Base-by-base conservation (phyloP, 371 early-diverging fungal genomes). In the Ecytonucleospora hepatopenaei region DNA sequence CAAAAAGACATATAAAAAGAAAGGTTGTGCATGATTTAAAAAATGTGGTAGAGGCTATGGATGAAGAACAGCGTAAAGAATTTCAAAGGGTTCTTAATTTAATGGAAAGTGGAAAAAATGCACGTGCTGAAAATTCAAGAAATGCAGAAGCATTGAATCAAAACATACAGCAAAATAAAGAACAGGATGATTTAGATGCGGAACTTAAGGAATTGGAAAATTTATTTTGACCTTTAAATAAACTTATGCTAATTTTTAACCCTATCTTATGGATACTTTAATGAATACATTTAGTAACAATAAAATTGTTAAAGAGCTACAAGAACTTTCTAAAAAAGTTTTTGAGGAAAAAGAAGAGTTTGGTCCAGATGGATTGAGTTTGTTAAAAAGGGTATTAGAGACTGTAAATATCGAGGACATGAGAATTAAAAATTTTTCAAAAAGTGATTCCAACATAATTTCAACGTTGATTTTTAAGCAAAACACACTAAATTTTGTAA, bases 381-480 rank as follows among this genome's bases (percentile, higher is more conserved):
- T 58, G 16, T 34, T 72, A 34, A 33, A n/a, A 27, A 51, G 54
- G 26, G 51, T 64, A 0, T 35, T 72, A 19, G 5, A 59, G 19
- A 40, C 23, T 16, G 51, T 47, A 0, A 35, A 54, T 21, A 68
- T 65, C 27, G 51, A 46, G 24, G 59, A 71, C 19, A 59, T 60
- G n/a, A 53, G 48, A 31, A 64, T 71, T 21, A 57, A 30, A 40
- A 69, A 53, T 32, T 70, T 70, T 33, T 58, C 48, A 30, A 33
- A 19, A 5, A 56, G 64, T 24, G 68, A 73, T n/a, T 62, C 58
- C 46, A 58, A 69, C 26, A 34, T 33, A 4, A 63, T 73, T 23
- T 33, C 47, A 32, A n/a, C 57, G 4, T 61, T 65, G 23, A 64
- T 59, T 31, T 32, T 73, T 19, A 68, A 73, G 51, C 40, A 69